A percentile compares a stretch with the other conserved stretches of the same genome.
Evolutionary conservation across 345 rosid species (phyloP).

Genomic region (Populus nigra): DNA sequence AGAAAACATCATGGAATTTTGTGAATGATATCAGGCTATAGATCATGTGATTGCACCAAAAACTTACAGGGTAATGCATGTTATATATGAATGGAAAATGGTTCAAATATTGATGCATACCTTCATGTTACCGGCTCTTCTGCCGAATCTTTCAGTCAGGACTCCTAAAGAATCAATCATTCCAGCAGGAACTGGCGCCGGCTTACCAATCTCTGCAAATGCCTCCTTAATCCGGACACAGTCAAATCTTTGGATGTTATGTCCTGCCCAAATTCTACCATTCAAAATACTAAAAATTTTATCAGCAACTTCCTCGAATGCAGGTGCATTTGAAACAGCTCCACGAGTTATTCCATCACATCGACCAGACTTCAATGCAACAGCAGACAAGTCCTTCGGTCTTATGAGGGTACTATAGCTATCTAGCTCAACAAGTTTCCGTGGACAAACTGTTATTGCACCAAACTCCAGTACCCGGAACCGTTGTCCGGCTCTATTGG

Average conservation of each 20-base stretch:
- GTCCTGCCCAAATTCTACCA: conserved; percentile 92
- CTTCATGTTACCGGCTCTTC: conserved; percentile 95
- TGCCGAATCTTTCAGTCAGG: conserved; percentile 65
- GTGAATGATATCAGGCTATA: not conserved
- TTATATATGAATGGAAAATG: not conserved
- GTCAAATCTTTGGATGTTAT: conserved; percentile 81
- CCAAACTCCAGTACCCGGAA: conserved; percentile 82
- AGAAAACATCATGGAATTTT: not conserved
- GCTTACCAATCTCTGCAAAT: conserved; percentile 56
- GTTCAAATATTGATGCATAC: conserved; percentile 27
- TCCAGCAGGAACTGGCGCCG: conserved; percentile 64
- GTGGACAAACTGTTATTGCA: conserved; percentile 72
- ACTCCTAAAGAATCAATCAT: conserved; percentile 80
- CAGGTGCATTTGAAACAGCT: conserved; percentile 61
- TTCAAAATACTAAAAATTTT: conserved; percentile 57
- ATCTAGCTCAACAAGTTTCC: conserved; percentile 61
- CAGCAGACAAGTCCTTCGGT: conserved; percentile 61
- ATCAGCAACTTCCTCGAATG: conserved; percentile 64
- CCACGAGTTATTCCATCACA: conserved; percentile 67
- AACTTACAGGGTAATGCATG: not conserved
- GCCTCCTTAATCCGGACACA: conserved; percentile 80
- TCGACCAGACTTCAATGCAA: conserved; percentile 52
- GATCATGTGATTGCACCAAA: not conserved
- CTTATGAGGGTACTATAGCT: conserved; percentile 67
- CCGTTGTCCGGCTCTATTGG: conserved; percentile 51